A percentile compares a stretch with the other conserved stretches of the same genome.
Evolutionary conservation across 176 grass and related monocot species (phyloP).

Genomic region (Luzula sylvatica): DNA sequence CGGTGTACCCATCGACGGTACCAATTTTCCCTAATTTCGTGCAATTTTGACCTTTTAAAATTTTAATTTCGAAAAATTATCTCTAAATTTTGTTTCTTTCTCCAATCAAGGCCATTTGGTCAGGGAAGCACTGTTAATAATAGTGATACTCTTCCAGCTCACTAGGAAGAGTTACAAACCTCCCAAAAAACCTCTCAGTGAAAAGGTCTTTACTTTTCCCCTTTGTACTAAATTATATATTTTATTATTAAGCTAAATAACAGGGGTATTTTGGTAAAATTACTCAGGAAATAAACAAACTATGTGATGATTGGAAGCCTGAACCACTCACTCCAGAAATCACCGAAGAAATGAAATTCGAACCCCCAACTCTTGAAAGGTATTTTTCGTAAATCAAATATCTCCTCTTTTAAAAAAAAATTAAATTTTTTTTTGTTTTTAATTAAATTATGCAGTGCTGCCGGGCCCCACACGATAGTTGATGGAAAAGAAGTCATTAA

Average conservation of each 20-base stretch:
- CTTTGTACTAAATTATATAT: no score
- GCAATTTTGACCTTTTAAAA: not conserved
- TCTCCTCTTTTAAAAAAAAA: no score
- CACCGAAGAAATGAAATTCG: conserved; percentile 34
- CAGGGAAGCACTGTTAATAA: conserved; percentile 73
- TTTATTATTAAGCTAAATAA: conserved; percentile 16
- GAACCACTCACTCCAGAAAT: conserved; percentile 72
- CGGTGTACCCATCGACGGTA: conserved; percentile 82
- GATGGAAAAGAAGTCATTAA: conserved; percentile 89
- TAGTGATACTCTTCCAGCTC: conserved; percentile 82
- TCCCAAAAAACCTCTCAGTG: conserved; percentile 76
- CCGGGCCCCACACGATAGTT: conserved; percentile 67
- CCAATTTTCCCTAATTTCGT: conserved; percentile 1
- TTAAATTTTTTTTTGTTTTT: conserved; percentile 6
- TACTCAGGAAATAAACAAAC: conserved; percentile 79
- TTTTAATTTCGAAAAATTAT: conserved; percentile 1
- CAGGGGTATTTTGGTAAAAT: conserved; percentile 15
- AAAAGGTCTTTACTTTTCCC: conserved; percentile 81
- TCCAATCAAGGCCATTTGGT: conserved; percentile 65
- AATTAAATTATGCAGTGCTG: conserved; percentile 35
- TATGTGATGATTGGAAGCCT: conserved; percentile 90
- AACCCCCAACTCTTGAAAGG: conserved; percentile 69
- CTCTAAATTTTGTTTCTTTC: conserved; percentile 16
- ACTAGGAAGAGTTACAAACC: conserved; percentile 93
- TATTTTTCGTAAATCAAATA: conserved; percentile 26